A percentile compares a stretch with the other conserved stretches of the same genome.
phyloP scores from a whole-genome alignment of 176 grass and related monocot species.

The Raddia guianensis region DNA sequence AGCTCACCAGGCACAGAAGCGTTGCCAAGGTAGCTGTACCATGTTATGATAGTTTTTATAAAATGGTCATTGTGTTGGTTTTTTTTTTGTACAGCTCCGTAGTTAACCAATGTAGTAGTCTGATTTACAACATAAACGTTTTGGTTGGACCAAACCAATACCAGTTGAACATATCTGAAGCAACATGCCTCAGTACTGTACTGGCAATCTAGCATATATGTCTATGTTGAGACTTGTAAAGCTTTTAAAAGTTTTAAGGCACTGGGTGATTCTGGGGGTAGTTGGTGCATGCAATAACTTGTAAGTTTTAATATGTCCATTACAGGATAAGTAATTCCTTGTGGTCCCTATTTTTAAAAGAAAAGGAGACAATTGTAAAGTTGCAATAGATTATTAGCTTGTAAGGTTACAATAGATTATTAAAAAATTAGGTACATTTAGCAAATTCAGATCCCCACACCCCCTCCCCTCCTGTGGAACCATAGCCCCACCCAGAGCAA shows the following conservation, averaged over 20 bases:
- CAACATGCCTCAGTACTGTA: background rate
- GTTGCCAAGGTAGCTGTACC: background rate
- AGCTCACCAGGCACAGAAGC: slow-evolving; percentile 27
- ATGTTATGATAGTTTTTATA: background rate
- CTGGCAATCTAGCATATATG: slow-evolving; percentile 30
- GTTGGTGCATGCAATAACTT: slow-evolving; percentile 17
- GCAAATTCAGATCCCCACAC: background rate
- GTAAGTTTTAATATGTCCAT: slow-evolving; percentile 15
- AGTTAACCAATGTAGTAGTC: background rate
- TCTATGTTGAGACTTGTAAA: slow-evolving; percentile 31
- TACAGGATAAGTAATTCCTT: slow-evolving; percentile 8
- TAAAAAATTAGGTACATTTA: slow-evolving; percentile 21
- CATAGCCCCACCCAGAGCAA: slow-evolving; percentile 31
- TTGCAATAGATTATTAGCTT: slow-evolving; percentile 27
- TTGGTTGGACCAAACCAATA: background rate
- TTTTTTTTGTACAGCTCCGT: background rate
- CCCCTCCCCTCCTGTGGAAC: background rate
- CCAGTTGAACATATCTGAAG: slow-evolving; percentile 16
- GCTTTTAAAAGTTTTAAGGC: slow-evolving; percentile 17
- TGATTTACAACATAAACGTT: background rate
- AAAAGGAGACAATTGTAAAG: slow-evolving; percentile 16
- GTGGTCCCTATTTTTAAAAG: slow-evolving; percentile 32
- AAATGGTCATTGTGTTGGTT: background rate
- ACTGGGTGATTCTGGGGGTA: slow-evolving; percentile 9
- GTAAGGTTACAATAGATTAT: slow-evolving; percentile 27